A percentile compares a stretch with the other conserved stretches of the same genome.
phyloP scores from a whole-genome alignment of 1,139 yeast species.

The Blastobotrys petasosporus region DNA sequence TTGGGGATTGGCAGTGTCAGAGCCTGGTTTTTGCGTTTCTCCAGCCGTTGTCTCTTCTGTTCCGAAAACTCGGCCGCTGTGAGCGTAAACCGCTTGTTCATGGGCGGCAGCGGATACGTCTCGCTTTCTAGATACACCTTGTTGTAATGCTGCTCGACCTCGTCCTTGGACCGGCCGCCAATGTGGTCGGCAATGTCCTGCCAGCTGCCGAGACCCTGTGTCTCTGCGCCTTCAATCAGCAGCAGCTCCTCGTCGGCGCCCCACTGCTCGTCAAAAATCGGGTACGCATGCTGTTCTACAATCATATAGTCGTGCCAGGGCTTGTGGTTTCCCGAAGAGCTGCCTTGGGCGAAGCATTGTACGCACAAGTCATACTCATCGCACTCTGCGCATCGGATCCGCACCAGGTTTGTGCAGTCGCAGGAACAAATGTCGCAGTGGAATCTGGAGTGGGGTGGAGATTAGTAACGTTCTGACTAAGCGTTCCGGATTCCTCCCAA shows the following conservation, averaged over 20 bases:
- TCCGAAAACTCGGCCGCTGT: conserved; percentile 65
- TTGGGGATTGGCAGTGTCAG: conserved; percentile 53
- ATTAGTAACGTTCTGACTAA: no score
- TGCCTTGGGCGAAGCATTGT: conserved; percentile 88
- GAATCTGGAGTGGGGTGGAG: conserved; percentile 34
- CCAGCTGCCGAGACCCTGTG: conserved; percentile 93
- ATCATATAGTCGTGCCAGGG: conserved; percentile 93
- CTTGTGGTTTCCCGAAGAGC: conserved; percentile 73
- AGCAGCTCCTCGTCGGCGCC: conserved; percentile 96
- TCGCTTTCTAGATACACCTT: conserved; percentile 61
- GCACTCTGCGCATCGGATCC: conserved; percentile 89
- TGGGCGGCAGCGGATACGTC: conserved; percentile 66
- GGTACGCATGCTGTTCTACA: conserved; percentile 91
- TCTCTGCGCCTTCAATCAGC: conserved; percentile 85
- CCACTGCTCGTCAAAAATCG: conserved; percentile 87
- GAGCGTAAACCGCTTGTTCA: conserved; percentile 62
- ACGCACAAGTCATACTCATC: conserved; percentile 93
- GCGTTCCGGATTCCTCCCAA: no score
- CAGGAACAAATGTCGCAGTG: conserved; percentile 95
- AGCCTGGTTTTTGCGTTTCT: conserved; percentile 54
- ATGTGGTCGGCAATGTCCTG: conserved; percentile 93
- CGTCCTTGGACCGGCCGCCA: conserved; percentile 88
- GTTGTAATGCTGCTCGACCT: conserved; percentile 77
- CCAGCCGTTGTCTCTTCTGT: conserved; percentile 65
- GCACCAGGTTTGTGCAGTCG: conserved; percentile 86